These are phyloP conservation scores for Phoenix roebelenii DNA, from an alignment of 176 grass and related monocot species.

Conservation along the genomic window DNA sequence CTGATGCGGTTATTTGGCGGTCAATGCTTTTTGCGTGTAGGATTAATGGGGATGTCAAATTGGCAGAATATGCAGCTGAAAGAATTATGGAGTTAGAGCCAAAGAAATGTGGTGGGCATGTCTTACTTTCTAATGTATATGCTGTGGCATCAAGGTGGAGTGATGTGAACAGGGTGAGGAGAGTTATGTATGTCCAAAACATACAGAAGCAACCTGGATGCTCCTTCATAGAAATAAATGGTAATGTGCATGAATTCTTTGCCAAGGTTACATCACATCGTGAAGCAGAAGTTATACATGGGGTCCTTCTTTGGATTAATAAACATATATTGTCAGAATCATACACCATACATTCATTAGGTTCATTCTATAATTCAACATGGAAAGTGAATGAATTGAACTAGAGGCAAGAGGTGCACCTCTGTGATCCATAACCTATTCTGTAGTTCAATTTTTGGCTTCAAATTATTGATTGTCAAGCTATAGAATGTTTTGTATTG, in stretches of 20 bases:
- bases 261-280: slow-evolving; percentile 48
- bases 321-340: slow-evolving; percentile 36
- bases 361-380: too few relatives aligned
- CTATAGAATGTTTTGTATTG: too few relatives aligned
- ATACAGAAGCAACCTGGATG: slow-evolving; percentile 66
- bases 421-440: too few relatives aligned
- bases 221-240: slow-evolving; percentile 81
- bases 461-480: too few relatives aligned
- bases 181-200: slow-evolving; percentile 29
- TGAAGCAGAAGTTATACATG: slow-evolving; percentile 49
- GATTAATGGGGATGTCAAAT: slow-evolving; percentile 37
- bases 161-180: slow-evolving; percentile 57
- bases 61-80: slow-evolving; percentile 58
- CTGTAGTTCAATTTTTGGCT: too few relatives aligned
- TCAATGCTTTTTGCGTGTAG: slow-evolving; percentile 78
- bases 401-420: too few relatives aligned
- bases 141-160: slow-evolving; percentile 65
- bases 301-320: slow-evolving; percentile 46
- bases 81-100: slow-evolving; percentile 59
- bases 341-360: neutral
- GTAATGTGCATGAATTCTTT: slow-evolving; percentile 67
- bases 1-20: slow-evolving; percentile 71
- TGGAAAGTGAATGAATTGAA: too few relatives aligned
- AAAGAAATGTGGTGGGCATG: slow-evolving; percentile 35
- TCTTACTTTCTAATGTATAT: slow-evolving; percentile 93